phyloP scores from a whole-genome alignment of 1,284 basidiomycete species.

The Jaminaea rosea region DNA sequence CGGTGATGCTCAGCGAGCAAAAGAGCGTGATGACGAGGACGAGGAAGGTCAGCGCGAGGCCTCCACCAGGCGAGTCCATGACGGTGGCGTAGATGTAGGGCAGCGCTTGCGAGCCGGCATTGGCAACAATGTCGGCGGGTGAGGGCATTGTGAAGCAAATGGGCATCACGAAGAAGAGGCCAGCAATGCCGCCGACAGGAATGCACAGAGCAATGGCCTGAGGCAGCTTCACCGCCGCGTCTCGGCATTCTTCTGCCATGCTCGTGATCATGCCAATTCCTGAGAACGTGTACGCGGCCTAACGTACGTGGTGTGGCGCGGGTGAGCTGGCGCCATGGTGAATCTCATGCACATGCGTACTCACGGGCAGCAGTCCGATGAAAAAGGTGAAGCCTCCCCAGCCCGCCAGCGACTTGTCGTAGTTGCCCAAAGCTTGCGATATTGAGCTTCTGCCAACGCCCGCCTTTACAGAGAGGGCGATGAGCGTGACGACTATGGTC shows the following conservation, averaged over 20 bases:
- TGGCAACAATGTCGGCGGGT: slow-evolving; percentile 3
- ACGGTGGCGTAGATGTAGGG: slow-evolving; percentile 11
- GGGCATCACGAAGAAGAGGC: slow-evolving; percentile 11
- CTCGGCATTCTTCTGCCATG: slow-evolving; percentile 10
- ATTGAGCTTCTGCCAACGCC: slow-evolving; percentile 6
- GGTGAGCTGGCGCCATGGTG: neutral
- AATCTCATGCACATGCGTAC: neutral
- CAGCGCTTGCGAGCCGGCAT: slow-evolving; percentile 11
- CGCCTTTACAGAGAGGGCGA: slow-evolving; percentile 7
- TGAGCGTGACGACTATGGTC: slow-evolving; percentile 7
- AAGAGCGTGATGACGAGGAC: slow-evolving; percentile 10
- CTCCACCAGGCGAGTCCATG: slow-evolving; percentile 9
- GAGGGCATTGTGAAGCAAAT: slow-evolving; percentile 9
- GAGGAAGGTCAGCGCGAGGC: slow-evolving; percentile 7
- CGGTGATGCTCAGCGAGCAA: slow-evolving; percentile 11
- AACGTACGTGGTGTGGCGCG: neutral
- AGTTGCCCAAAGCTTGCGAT: slow-evolving; percentile 4
- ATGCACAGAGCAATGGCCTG: slow-evolving; percentile 4
- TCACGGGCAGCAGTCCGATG: slow-evolving; percentile 4
- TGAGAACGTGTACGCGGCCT: slow-evolving; percentile 4
- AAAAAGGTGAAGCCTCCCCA: slow-evolving; percentile 9
- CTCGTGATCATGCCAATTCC: slow-evolving; percentile 8
- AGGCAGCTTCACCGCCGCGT: slow-evolving; percentile 3
- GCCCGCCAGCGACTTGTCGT: slow-evolving; percentile 6
- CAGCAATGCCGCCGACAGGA: slow-evolving; percentile 7